Base-by-base conservation (phyloP, 108 stramenopile species). In the Skeletonema potamos region DNA sequence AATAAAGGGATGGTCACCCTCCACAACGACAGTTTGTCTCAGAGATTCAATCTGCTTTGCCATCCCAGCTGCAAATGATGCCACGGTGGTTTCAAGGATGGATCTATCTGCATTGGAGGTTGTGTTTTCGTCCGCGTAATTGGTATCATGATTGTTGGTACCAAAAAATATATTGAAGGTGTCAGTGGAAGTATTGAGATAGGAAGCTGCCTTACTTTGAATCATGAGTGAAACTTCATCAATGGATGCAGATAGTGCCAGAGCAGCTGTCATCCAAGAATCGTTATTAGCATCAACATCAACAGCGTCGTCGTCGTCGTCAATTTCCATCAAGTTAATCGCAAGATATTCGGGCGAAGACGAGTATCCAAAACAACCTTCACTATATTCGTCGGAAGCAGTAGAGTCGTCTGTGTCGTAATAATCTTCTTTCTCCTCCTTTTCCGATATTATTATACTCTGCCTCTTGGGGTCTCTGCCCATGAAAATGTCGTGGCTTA, bases 1-100 rank as follows among this genome's bases (percentile, higher is more conserved):
- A 20, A 68, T 43, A 22, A 74, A 58, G 8, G 71, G 70, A 54
- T 67, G 63, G 36, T 84, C 77, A 12, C 71, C 68, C 36, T 68
- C 75, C 6, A 61, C 54, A 11, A 27, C 59, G 1, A 87, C 82
- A 57, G 88, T 71, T 62, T 88, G 79, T 28, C 89, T 74, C 34
- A 94, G 73, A 8, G 91, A 85, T 56, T 95, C 91, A 62, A 95
- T 72, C 58, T 95, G 90, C 46, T 79, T 89, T 4, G 88, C 90
- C 41, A 90, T 92, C 6, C 89, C 89, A 0, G 89, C 90, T 2
- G 87, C 85, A 71, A 92, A 95, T 26, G 90, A 87, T n/a, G 86
- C 86, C 20, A 92, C 82, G 24, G 94, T 89, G 4, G 91, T 87
- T 74, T 92, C 90, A 29, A 95, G 76, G 24, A 92, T 62, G 4